Percentiles rank a stretch among this genome's conserved stretches.
Conservation (phyloP, 192 early-diverging fungal species). For the Entomortierella beljakovae region DNA sequence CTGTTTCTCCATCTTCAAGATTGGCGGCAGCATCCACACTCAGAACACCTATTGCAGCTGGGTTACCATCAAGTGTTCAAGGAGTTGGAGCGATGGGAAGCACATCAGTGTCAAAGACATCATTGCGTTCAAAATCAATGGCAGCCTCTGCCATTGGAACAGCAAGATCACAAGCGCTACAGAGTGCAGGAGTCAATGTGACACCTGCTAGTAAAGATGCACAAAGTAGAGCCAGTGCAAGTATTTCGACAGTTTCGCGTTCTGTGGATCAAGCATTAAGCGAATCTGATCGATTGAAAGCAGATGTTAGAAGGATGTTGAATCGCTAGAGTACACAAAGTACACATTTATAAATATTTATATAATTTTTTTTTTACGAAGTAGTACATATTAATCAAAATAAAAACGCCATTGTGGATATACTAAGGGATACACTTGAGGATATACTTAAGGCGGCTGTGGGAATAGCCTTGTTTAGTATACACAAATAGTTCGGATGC, state of each 20-base stretch:
- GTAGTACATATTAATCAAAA: neutral
- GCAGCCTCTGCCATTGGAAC: constrained; percentile 38
- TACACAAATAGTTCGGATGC: no score
- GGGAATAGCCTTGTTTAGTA: no score
- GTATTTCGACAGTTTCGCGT: constrained; percentile 27
- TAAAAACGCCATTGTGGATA: no score
- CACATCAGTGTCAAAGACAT: constrained; percentile 40
- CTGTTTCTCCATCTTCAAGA: constrained; percentile 21
- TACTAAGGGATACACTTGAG: no score
- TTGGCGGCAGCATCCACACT: constrained; percentile 22
- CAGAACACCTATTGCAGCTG: constrained; percentile 47
- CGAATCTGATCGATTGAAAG: constrained; percentile 45
- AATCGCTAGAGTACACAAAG: constrained; percentile 18
- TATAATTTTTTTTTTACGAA: neutral
- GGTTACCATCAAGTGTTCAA: constrained; percentile 17
- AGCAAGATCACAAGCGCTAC: constrained; percentile 33
- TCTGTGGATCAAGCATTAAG: constrained; percentile 50
- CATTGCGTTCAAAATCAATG: constrained; percentile 33
- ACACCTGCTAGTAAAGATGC: constrained; percentile 34
- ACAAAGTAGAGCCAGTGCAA: constrained; percentile 29
- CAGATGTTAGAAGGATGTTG: constrained; percentile 36
- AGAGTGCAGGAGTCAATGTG: constrained; percentile 6
- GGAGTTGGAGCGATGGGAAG: constrained; percentile 37
- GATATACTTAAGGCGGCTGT: no score
- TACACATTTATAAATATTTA: neutral